Evolutionary conservation across 2,329 filamentous ascomycete species (phyloP), one percentile per base, ranked within the genome.

Genomic region (Aspergillus pseudonomiae): DNA sequence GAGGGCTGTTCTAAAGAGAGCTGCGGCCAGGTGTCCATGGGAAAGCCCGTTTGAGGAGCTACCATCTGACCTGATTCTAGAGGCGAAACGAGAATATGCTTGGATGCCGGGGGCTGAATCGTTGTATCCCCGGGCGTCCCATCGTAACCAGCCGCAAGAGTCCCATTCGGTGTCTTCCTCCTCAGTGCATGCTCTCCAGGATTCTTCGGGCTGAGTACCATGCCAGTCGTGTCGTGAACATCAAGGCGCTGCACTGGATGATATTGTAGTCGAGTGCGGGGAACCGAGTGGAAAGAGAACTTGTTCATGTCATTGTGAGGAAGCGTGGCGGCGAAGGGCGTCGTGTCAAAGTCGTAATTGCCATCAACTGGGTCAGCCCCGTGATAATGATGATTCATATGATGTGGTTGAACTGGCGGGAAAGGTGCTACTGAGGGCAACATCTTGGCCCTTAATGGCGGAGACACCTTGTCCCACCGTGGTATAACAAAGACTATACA

Each of bases 91-190:
- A 95, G 83, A 74, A 97, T 88, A 75, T 97, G 93, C 79, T 97
- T 97, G 54, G 88, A 82, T 1, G 92, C 89, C 43, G 91, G 92
- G 6, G 90, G 90, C 43, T 91, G 91, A 41, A 89, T 87, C 11
- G 85, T 88, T 70, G 90, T 87, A 73, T 93, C 90, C 26, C 89
- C 84, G 1, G 89, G 88, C 6, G 91, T 92, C 36, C 91, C 93
- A 83, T 98, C 94, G 73, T 97, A 97, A 12, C 93, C 93, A 60
- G 92, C 93, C 68, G 94, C 90, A 65, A 98, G 86, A 43, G 93
- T 97, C n/a, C 94, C 95, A 73, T 90, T 94, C 5, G 94, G 95
- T 10, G 94, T 98, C 78, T 98, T 98, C 68, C 94, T 88, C 68
- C 94, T 88, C 62, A 97, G 83, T 70, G 92, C 91, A 77, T 96